Evolutionary conservation across 2,329 filamentous ascomycete genomes (phyloP), one percentile per base, ranked within the genome.

Genomic region (Aureobasidium musti): DNA sequence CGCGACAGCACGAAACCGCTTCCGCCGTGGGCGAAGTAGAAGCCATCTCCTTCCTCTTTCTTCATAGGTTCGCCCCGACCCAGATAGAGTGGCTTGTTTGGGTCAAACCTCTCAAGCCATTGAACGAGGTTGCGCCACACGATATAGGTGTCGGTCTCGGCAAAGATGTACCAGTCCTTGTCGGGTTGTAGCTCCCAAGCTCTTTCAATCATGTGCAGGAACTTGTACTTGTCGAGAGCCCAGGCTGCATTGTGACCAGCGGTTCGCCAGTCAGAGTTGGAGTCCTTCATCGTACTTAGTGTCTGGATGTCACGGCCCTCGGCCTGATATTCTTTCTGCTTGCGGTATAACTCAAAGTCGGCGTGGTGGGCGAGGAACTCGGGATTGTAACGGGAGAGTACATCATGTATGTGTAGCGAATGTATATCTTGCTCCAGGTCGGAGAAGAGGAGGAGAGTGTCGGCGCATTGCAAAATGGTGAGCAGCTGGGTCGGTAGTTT

Each of bases 391-490:
- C 77, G 75, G 21, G 77, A 77, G 8, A 86, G 77, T 26, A 80
- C 82, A 73, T 86, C 82, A 72, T 84, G 74, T 37, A 85, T 74
- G 19, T 77, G 77, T 50, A 82, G 77, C 35, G 84, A 83, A 13
- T 80, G 77, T 56, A 87, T 81, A 10, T 79, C 74, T 72, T 84
- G 81, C 30, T 81, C 80, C 64, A 83, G 83, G 73, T 87, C 86
- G 68, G 85, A 87, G 75, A 85, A 86, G 71, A 88, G 82, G 60
- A 82, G 79, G 63, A 82, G 83, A 73, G 86, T 77, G 37, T 83
- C 81, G 49, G 84, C 79, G 75, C 85, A 87, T 69, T 79, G 78
- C 23, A 87, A 77, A 0, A 84, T 84, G 1, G 83, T 84, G 60
- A 79, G 73, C 67, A 86, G 80, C 70, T 87, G 84, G 2, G 80